Base-by-base conservation (phyloP, 768 basidiomycete species). In the Boletus bicolor region DNA sequence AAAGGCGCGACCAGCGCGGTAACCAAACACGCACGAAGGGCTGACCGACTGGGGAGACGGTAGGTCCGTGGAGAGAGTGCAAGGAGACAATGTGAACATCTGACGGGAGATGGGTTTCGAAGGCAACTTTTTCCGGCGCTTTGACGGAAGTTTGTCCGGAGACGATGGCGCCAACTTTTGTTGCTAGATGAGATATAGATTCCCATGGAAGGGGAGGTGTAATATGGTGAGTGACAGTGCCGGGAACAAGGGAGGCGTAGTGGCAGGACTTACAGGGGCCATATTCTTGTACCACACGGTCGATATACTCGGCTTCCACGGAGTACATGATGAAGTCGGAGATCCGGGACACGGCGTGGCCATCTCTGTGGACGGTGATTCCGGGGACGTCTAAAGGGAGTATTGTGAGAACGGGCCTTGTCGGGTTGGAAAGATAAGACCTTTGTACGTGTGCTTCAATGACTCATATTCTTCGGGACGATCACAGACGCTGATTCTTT, bases 131-230 rank as follows among this genome's bases (percentile, higher is more conserved):
- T 69, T 99, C 97, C 0, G 97, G 97, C 0, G 93, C 91, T 69
- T 99, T 99, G 43, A 98, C 95, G 1, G 92, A 95, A 0, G 96
- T 99, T 70, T 99, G 96, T 1, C 96, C 97, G 1, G 93, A 84
- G 28, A 99, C 95, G 43, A 96, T 83, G 2, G 97, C 93, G 17
- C 91, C 82, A 24, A 94, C 71, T 73, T 97, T 98, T 1, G 96
- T 98, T 12, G 94, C 95, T 93, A 58, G 5, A 44, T 7, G 36
- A 7, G 14, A 32, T 11, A 2, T 19, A 4, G 17, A 26, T 56
- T 34, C 37, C 36, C 54, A 56, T 34, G 49, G 24, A 32, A 26
- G 51, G 37, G 36, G 14, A 38, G 38, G 10, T 1, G 17, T 26
- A 19, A 9, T 3, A 28, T 11, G 55, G 53, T 38, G 28, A 54